Percentiles rank a stretch among this genome's conserved stretches.
These are phyloP conservation scores for Gossypium schwendimanii DNA, from an alignment of 441 rosid species.

Conservation along the genomic window DNA sequence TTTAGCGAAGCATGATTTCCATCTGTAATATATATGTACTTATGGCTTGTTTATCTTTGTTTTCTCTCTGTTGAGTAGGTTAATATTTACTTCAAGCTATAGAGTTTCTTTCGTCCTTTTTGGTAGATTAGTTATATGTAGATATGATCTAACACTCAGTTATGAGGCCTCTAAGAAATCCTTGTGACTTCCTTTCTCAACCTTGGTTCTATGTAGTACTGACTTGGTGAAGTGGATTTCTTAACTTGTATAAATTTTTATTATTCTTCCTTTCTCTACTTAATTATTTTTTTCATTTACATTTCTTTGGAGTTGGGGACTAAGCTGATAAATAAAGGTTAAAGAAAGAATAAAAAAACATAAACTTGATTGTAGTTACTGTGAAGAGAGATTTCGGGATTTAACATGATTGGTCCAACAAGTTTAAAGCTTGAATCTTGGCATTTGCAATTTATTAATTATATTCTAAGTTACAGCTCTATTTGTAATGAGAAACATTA, in stretches of 20 bases:
- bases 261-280: background rate
- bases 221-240: slow-evolving; percentile 36
- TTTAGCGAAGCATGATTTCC: too few species aligned
- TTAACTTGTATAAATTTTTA: slow-evolving; percentile 29
- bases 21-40: slow-evolving; percentile 23
- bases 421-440: too few species aligned
- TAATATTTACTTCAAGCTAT: slow-evolving; percentile 28
- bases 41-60: slow-evolving; percentile 20
- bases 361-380: too few species aligned
- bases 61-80: slow-evolving; percentile 9
- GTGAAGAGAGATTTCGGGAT: too few species aligned
- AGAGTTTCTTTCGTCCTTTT: slow-evolving; percentile 33
- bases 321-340: too few species aligned
- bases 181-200: slow-evolving; percentile 12
- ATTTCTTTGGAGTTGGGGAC: too few species aligned
- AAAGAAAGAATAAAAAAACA: too few species aligned
- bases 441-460: too few species aligned
- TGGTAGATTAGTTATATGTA: slow-evolving; percentile 21
- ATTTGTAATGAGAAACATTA: too few species aligned
- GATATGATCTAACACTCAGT: slow-evolving; percentile 15
- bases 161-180: slow-evolving; percentile 13
- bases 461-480: too few species aligned
- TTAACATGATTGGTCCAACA: too few species aligned
- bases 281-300: too few species aligned
- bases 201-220: slow-evolving; percentile 22